Base-by-base conservation (phyloP, 2,329 filamentous ascomycete species). In the Herpotrichia juniperi region DNA sequence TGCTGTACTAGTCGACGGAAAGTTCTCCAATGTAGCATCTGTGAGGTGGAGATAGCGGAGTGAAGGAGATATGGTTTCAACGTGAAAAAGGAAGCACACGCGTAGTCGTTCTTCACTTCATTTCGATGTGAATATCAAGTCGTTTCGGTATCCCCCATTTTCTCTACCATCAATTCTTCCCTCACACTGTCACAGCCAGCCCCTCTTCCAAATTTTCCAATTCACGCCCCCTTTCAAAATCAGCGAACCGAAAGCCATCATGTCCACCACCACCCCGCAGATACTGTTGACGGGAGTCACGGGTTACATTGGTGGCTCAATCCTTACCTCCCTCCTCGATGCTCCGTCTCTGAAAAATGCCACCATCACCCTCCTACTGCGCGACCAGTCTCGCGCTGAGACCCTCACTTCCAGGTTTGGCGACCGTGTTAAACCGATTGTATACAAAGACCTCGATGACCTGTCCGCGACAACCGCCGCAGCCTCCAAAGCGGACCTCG, bases 401-500 rank as follows among this genome's bases (percentile, higher is more conserved):
- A 8, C 11, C n/a, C 24, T 52, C 28, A 28, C 19, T 5, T 17
- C 11, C 4, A 39, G 16, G 9, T 47, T 43, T 12, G 25, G 14
- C 3, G 9, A 19, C 24, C 19, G 28, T 12, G 37, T 48, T 28
- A 11, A 17, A 6, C 16, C 39, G 8, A 34, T 35, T 22, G 16
- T 24, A 7, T 32, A 16, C 4, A 31, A n/a, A 3, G 26, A 30
- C 28, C 30, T 32, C 4, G 30, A 47, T 12, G 35, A 43, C 30
- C 9, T 21, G 1, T 25, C 19, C 1, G 22, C 21, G 9, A n/a
- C 44, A 3, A 16, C 17, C 8, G 22, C 16, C 5, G 10, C 25
- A 3, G 50, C 50, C 12, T n/a, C 19, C 14, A 24, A 40, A 4
- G 25, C 22, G 24, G 44, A 52, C 44, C 42, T 62, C n/a, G 72